These are phyloP conservation scores for Macrophomina phaseolina DNA, from an alignment of 2,329 filamentous ascomycete species.

Conservation along the genomic window DNA sequence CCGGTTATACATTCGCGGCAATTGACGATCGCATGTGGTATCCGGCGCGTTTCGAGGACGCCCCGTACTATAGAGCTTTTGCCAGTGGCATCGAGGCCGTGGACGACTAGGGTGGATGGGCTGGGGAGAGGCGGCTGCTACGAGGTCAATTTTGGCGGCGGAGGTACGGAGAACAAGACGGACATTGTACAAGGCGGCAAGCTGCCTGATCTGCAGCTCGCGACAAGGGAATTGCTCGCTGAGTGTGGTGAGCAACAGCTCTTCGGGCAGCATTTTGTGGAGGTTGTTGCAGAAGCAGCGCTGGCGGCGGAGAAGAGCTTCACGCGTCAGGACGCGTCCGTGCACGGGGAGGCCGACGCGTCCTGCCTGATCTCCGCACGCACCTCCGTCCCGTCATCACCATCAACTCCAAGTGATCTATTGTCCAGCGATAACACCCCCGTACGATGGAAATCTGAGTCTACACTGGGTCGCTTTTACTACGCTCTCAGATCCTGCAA, in stretches of 20 bases:
- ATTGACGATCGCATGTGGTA: slow-evolving; percentile 67
- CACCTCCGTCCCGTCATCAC: too few species aligned
- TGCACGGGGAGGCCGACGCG: slow-evolving; percentile 1
- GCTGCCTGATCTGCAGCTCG: slow-evolving; percentile 54
- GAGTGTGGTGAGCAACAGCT: slow-evolving; percentile 43
- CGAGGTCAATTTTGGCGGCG: slow-evolving; percentile 31
- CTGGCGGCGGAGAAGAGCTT: slow-evolving; percentile 5
- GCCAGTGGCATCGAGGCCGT: slow-evolving; percentile 86
- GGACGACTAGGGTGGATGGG: slow-evolving; percentile 75
- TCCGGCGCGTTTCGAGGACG: slow-evolving; percentile 60
- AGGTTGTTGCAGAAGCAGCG: slow-evolving; percentile 1
- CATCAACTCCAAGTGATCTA: too few species aligned
- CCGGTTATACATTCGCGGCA: slow-evolving; percentile 79
- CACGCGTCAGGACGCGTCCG: slow-evolving; percentile 21
- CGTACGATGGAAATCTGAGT: too few species aligned
- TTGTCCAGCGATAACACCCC: too few species aligned
- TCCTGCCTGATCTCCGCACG: neutral
- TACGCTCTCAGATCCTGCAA: too few species aligned
- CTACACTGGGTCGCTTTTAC: too few species aligned
- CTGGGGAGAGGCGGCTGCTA: slow-evolving; percentile 68
- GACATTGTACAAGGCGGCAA: slow-evolving; percentile 54
- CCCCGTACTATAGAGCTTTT: slow-evolving; percentile 75
- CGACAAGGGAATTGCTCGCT: slow-evolving; percentile 49
- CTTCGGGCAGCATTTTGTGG: slow-evolving; percentile 45
- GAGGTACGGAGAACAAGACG: slow-evolving; percentile 26